Evolutionary conservation across 192 early-diverging fungal species (phyloP).

Genomic region (Rhizoclosmatium sp.): DNA sequence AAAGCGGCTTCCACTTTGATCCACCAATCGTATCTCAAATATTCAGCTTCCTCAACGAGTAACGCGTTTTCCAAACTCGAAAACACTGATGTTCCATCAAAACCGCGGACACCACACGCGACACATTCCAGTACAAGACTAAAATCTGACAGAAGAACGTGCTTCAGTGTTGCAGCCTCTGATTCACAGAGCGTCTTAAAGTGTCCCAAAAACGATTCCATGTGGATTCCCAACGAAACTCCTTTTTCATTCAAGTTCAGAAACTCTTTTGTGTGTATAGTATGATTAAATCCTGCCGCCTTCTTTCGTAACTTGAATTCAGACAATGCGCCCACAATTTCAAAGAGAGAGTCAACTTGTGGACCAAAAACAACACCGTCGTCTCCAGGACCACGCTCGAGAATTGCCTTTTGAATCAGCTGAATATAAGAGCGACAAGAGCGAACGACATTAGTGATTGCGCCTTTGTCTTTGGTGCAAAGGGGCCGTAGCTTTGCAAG

Average conservation of each 20-base stretch:
- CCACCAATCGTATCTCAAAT: conserved; percentile 21
- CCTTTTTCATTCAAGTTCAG: not conserved
- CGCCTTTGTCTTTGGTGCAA: conserved; percentile 2
- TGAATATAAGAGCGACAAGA: not conserved
- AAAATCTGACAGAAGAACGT: not conserved
- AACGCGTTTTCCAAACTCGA: not conserved
- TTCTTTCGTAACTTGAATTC: conserved; percentile 7
- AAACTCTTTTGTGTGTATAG: not conserved
- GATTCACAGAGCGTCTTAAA: not conserved
- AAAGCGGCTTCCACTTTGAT: conserved; percentile 6
- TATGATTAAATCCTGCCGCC: not conserved
- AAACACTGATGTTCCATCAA: not conserved
- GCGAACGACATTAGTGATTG: not conserved
- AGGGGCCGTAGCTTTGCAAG: conserved; percentile 17
- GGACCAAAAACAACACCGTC: not conserved
- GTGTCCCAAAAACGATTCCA: not conserved
- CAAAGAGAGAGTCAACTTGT: not conserved
- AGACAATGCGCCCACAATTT: not conserved
- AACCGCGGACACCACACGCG: not conserved
- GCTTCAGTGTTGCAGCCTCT: conserved; percentile 17
- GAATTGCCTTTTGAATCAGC: not conserved
- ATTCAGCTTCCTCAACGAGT: not conserved
- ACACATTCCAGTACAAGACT: not conserved
- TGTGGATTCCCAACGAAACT: not conserved
- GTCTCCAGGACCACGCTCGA: not conserved